Evolutionary conservation across 2,329 filamentous ascomycete genomes (phyloP).

Genomic region (Bipolaris zeicola): DNA sequence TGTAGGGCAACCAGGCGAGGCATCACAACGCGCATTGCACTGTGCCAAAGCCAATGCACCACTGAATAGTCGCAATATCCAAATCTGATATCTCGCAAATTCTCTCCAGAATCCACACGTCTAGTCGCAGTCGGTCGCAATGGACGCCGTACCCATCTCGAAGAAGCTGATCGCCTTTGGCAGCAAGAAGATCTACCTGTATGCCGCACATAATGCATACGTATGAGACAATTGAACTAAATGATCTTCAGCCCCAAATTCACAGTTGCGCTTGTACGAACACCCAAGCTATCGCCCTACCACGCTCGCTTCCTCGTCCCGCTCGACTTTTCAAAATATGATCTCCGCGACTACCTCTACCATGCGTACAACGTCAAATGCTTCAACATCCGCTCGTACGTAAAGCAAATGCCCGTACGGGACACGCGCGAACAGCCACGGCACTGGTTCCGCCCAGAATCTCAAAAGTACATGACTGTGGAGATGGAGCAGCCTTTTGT

Average conservation of each 20-base stretch:
- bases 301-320: slow-evolving; percentile 92
- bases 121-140: slow-evolving; percentile 11
- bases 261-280: slow-evolving; percentile 77
- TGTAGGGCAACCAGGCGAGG: slow-evolving; percentile 1
- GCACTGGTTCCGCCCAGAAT: slow-evolving; percentile 70
- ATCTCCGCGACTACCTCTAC: slow-evolving; percentile 92
- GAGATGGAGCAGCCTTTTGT: slow-evolving; percentile 87
- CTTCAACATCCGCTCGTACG: slow-evolving; percentile 73
- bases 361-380: slow-evolving; percentile 79
- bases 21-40: slow-evolving; percentile 7
- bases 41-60: background rate
- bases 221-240: slow-evolving; percentile 13
- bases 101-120: too few species aligned
- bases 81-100: too few species aligned
- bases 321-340: slow-evolving; percentile 92
- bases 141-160: slow-evolving; percentile 40
- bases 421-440: slow-evolving; percentile 57
- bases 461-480: slow-evolving; percentile 92
- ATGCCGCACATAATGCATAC: slow-evolving; percentile 20
- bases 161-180: slow-evolving; percentile 46
- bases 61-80: background rate
- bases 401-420: slow-evolving; percentile 71
- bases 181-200: slow-evolving; percentile 57
- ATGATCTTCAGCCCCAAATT: slow-evolving; percentile 71
- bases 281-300: slow-evolving; percentile 72